These are phyloP conservation scores for Graphilbum sp. DNA, from an alignment of 2,329 filamentous ascomycete species.

Conservation along the genomic window DNA sequence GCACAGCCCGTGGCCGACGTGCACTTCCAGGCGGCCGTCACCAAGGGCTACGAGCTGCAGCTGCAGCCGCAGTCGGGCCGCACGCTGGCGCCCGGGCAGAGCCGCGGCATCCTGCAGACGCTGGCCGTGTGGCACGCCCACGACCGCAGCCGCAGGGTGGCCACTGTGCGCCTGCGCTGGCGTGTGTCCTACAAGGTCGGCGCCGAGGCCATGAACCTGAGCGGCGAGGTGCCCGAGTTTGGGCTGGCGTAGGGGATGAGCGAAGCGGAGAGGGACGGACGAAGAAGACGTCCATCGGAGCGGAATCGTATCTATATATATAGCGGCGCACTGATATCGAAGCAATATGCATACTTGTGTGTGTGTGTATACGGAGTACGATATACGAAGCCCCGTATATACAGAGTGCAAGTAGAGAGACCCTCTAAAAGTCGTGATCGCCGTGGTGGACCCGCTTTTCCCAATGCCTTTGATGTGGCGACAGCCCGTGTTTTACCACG, in stretches of 20 bases:
- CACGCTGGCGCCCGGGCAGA: slow-evolving; percentile 55
- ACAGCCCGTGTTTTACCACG: too few relatives aligned
- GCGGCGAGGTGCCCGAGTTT: slow-evolving; percentile 69
- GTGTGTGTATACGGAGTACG: too few relatives aligned
- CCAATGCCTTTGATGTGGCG: too few relatives aligned
- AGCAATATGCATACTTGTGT: too few relatives aligned
- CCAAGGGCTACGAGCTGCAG: slow-evolving; percentile 66
- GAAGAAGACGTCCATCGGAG: not conserved
- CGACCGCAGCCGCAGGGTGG: slow-evolving; percentile 50
- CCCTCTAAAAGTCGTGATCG: too few relatives aligned
- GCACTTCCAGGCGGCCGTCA: slow-evolving; percentile 84
- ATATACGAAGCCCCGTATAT: too few relatives aligned
- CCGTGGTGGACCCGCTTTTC: too few relatives aligned
- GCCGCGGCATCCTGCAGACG: slow-evolving; percentile 61
- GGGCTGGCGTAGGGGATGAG: slow-evolving; percentile 42
- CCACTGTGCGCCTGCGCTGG: slow-evolving; percentile 78
- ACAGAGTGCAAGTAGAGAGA: too few relatives aligned
- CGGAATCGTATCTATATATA: too few relatives aligned
- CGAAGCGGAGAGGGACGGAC: not conserved
- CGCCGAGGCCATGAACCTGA: slow-evolving; percentile 51
- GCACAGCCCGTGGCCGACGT: slow-evolving; percentile 57
- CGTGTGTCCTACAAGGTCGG: slow-evolving; percentile 65
- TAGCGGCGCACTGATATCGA: too few relatives aligned
- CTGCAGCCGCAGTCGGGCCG: slow-evolving; percentile 77
- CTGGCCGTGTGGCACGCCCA: slow-evolving; percentile 63